Percentiles rank a stretch among this genome's conserved stretches.
phyloP scores from a whole-genome alignment of 192 early-diverging fungal species.

The Phlyctochytrium planicorne region DNA sequence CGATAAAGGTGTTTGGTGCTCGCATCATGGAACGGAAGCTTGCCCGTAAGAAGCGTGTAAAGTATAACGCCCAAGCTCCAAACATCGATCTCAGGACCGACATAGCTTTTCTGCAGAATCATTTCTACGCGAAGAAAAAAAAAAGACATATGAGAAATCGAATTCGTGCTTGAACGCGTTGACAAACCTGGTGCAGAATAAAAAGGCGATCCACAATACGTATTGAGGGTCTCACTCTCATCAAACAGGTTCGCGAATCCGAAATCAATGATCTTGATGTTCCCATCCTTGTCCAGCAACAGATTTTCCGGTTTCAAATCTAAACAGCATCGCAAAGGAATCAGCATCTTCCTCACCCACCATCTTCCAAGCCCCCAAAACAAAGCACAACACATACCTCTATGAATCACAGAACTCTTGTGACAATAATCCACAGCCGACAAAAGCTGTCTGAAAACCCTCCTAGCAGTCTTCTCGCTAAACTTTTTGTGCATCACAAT shows the following conservation, averaged over 20 bases:
- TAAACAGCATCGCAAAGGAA: background rate
- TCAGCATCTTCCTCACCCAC: slow-evolving; percentile 11
- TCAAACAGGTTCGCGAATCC: slow-evolving; percentile 68
- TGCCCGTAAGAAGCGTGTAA: slow-evolving; percentile 91
- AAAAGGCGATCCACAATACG: slow-evolving; percentile 63
- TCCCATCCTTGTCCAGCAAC: slow-evolving; percentile 67
- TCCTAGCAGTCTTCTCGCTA: slow-evolving; percentile 81
- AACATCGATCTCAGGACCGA: slow-evolving; percentile 97
- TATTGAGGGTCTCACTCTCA: slow-evolving; percentile 57
- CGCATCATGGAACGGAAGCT: slow-evolving; percentile 97
- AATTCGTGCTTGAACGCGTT: no score
- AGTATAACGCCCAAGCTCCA: slow-evolving; percentile 96
- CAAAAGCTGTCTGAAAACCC: slow-evolving; percentile 79
- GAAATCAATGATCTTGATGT: slow-evolving; percentile 88
- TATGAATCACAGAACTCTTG: slow-evolving; percentile 22
- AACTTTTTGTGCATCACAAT: slow-evolving; percentile 78
- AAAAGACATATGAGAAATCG: no score
- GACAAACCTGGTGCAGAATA: slow-evolving; percentile 66
- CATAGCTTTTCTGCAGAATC: slow-evolving; percentile 71
- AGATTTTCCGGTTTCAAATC: slow-evolving; percentile 66
- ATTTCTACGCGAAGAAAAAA: no score
- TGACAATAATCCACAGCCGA: slow-evolving; percentile 65
- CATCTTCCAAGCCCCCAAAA: slow-evolving; percentile 35
- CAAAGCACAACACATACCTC: background rate
- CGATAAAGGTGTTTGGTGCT: slow-evolving; percentile 73